A percentile compares a stretch with the other conserved stretches of the same genome.
Evolutionary conservation across 257 asterid genomes (phyloP).

Genomic region (Linderniella brevidens): DNA sequence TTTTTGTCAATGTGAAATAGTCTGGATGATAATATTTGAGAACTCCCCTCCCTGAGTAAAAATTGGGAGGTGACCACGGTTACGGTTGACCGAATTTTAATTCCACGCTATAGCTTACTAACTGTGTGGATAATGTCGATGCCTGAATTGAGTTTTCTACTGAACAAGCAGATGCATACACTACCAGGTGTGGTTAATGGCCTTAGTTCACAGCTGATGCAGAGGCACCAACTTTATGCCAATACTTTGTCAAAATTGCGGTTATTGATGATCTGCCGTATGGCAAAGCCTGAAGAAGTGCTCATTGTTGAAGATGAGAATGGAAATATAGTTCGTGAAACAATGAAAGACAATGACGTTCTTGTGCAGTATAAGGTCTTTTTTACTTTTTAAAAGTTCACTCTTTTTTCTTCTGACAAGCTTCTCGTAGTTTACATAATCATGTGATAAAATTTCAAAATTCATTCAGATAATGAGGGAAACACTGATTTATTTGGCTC

Average conservation of each 20-base stretch:
- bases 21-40: background rate
- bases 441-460: background rate
- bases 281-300: conserved; percentile 99
- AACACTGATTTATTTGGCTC: conserved; percentile 86
- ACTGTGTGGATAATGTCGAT: background rate
- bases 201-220: conserved; percentile 63
- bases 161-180: conserved; percentile 39
- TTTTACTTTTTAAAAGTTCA: background rate
- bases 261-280: conserved; percentile 83
- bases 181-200: conserved; percentile 64
- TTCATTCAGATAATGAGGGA: conserved; percentile 89
- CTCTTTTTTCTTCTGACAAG: background rate
- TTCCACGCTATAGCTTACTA: background rate
- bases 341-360: conserved; percentile 96
- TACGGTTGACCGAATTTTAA: conserved; percentile 1
- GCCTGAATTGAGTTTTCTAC: conserved; percentile 3
- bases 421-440: background rate
- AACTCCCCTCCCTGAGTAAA: background rate
- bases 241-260: conserved; percentile 92
- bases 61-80: too few relatives aligned
- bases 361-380: conserved; percentile 91
- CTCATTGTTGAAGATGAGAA: conserved; percentile 93
- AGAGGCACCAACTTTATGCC: conserved; percentile 76
- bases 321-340: conserved; percentile 98
- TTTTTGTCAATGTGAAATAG: too few relatives aligned